Evolutionary conservation across 306 rosid genomes (phyloP).

Genomic region (Delonix regia): DNA sequence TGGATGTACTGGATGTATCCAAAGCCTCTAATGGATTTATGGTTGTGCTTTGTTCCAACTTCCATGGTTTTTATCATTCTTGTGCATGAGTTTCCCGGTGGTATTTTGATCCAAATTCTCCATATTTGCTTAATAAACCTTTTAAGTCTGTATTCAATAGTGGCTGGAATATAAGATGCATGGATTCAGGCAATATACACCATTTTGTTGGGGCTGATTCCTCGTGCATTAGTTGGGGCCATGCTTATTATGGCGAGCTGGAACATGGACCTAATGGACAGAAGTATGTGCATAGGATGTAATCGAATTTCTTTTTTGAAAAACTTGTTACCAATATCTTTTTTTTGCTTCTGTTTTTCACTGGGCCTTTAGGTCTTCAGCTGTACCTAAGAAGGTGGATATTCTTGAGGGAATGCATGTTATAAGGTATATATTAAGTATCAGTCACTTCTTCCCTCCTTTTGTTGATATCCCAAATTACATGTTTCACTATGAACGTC

Average conservation of each 20-base stretch:
- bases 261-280: constrained; percentile 95
- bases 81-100: background rate
- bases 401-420: constrained; percentile 91
- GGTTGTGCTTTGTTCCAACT: constrained; percentile 56
- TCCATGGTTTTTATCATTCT: constrained; percentile 9
- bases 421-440: constrained; percentile 54
- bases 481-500: background rate
- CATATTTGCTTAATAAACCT: constrained; percentile 29
- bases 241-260: constrained; percentile 91
- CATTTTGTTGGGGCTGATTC: constrained; percentile 95
- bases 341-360: constrained; percentile 16
- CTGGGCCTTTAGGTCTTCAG: constrained; percentile 68
- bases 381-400: constrained; percentile 90
- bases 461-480: background rate
- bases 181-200: constrained; percentile 97
- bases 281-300: constrained; percentile 57
- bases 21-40: constrained; percentile 93
- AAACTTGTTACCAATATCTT: background rate
- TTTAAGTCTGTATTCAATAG: constrained; percentile 41
- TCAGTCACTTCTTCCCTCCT: background rate
- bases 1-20: constrained; percentile 99
- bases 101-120: constrained; percentile 13
- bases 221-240: constrained; percentile 99
- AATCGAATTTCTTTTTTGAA: background rate
- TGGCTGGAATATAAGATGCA: constrained; percentile 95